Evolutionary conservation across 208 protist genomes (phyloP).

Genomic region (Trypanosoma scelopori): DNA sequence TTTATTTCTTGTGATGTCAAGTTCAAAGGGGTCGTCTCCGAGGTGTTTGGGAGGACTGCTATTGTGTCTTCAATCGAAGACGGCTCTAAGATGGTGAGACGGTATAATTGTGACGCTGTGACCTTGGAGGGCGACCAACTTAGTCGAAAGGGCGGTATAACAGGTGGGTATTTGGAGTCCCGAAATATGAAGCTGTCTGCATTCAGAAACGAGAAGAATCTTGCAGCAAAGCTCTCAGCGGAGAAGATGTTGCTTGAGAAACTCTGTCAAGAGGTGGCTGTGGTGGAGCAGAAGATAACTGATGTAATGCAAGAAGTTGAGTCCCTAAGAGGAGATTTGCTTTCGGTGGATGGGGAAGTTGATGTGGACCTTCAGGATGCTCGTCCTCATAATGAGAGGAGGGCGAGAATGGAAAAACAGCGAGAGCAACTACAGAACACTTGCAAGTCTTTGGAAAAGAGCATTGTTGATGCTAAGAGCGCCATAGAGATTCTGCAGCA

Average conservation of each 20-base stretch:
- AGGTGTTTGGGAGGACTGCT: slow-evolving; percentile 95
- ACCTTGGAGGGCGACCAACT: slow-evolving; percentile 93
- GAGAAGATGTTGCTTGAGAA: slow-evolving; percentile 43
- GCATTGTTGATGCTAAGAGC: slow-evolving; percentile 34
- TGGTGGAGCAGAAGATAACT: slow-evolving; percentile 75
- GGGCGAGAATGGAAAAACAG: slow-evolving; percentile 38
- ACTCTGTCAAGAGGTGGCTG: slow-evolving; percentile 68
- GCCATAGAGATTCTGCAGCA: slow-evolving; percentile 36
- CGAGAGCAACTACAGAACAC: slow-evolving; percentile 49
- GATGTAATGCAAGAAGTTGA: slow-evolving; percentile 79
- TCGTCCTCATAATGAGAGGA: slow-evolving; percentile 35
- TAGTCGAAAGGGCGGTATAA: slow-evolving; percentile 90
- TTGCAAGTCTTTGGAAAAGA: slow-evolving; percentile 46
- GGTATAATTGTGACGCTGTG: slow-evolving; percentile 92
- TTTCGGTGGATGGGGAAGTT: slow-evolving; percentile 42
- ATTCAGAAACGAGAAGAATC: slow-evolving; percentile 51
- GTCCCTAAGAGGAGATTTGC: slow-evolving; percentile 50
- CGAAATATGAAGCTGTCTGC: slow-evolving; percentile 76
- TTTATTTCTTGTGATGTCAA: slow-evolving; percentile 76
- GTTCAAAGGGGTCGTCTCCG: slow-evolving; percentile 79
- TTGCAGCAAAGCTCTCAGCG: slow-evolving; percentile 18
- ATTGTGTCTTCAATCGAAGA: slow-evolving; percentile 87
- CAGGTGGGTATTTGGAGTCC: slow-evolving; percentile 95
- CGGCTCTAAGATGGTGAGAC: slow-evolving; percentile 59
- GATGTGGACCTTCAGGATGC: slow-evolving; percentile 48